Evolutionary conservation across 2,329 filamentous ascomycete species (phyloP), one percentile per base, ranked within the genome.

Genomic region (Helotiales sp.): DNA sequence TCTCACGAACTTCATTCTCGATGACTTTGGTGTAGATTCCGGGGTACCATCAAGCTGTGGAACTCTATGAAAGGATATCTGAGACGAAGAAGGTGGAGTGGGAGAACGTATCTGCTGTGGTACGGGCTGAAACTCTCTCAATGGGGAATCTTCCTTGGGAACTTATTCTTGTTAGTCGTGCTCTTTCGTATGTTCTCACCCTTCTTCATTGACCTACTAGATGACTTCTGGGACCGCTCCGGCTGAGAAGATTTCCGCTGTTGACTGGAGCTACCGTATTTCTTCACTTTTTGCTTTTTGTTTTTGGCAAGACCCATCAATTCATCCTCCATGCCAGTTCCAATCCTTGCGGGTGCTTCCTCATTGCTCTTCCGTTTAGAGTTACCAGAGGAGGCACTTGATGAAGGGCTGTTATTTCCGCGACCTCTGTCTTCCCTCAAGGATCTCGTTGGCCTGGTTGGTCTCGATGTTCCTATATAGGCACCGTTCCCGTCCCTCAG

Each of bases 361-460:
- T 61, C 58, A 22, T 57, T 12, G 5, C 33, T 52, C 44, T 65
- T 67, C 38, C 65, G 62, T 56, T 67, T 68, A 2, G 56, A 52
- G 29, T 52, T 60, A 19, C 25, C 24, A n/a, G 15, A 36, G 7
- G 59, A 59, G 24, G 17, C 27, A 46, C 56, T 56, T 9, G 47
- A 60, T 30, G 36, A 31, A 12, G 36, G 29, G 3, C 9, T 10
- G 3, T n/a, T 13, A 24, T 44, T 44, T 25, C 8, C n/a, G n/a
- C n/a, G n/a, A n/a, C n/a, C n/a, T 7, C 27, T 31, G 9, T 8
- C 10, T 5, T 49, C 40, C 51, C 22, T 51, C 29, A 12, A 10
- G 17, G 9, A 5, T 38, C 13, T 36, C 19, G 17, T 8, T 50
- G 27, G 33, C 29, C n/a, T n/a, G n/a, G n/a, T n/a, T n/a, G 40